Evolutionary conservation across 2,329 filamentous ascomycete genomes (phyloP).

Genomic region (Hypoxylon rubiginosum): DNA sequence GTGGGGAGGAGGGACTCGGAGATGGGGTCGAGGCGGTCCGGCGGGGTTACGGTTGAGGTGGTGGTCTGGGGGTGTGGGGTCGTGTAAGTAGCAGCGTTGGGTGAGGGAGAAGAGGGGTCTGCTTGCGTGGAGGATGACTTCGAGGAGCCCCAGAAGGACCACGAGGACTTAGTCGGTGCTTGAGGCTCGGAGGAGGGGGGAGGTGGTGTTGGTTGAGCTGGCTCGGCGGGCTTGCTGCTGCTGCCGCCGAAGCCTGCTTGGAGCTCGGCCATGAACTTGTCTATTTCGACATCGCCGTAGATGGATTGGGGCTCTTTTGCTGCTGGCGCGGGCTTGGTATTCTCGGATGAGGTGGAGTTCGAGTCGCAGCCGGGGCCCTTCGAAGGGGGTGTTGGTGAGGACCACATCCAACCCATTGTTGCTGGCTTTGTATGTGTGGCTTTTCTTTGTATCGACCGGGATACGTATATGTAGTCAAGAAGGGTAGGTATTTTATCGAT

Average conservation of each 20-base stretch:
- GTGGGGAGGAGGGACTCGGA: conserved; percentile 81
- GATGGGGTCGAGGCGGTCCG: conserved; percentile 58
- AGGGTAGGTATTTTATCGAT: neutral
- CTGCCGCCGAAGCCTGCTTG: conserved; percentile 46
- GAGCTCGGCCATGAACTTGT: conserved; percentile 64
- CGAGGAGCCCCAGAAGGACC: conserved; percentile 51
- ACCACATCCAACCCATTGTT: conserved; percentile 75
- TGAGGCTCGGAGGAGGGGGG: conserved; percentile 17
- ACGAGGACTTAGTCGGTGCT: conserved; percentile 12
- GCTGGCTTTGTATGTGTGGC: conserved; percentile 1
- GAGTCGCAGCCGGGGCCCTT: conserved; percentile 44
- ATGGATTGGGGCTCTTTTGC: conserved; percentile 38
- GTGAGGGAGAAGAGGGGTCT: conserved; percentile 45
- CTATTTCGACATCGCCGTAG: conserved; percentile 64
- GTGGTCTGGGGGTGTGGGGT: conserved; percentile 37
- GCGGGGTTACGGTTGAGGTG: conserved; percentile 15
- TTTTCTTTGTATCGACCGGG: conserved; percentile 9
- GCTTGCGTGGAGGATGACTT: conserved; percentile 36
- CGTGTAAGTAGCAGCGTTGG: conserved; percentile 44
- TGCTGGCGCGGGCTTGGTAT: conserved; percentile 34
- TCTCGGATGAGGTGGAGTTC: conserved; percentile 39
- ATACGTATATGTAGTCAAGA: too few species aligned
- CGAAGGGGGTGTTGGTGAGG: conserved; percentile 53
- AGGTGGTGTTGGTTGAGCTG: conserved; percentile 24
- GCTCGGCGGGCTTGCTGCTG: conserved; percentile 26